These are phyloP conservation scores for Leccinum pachyderme DNA, from an alignment of 1,284 basidiomycete species.

Conservation along the genomic window DNA sequence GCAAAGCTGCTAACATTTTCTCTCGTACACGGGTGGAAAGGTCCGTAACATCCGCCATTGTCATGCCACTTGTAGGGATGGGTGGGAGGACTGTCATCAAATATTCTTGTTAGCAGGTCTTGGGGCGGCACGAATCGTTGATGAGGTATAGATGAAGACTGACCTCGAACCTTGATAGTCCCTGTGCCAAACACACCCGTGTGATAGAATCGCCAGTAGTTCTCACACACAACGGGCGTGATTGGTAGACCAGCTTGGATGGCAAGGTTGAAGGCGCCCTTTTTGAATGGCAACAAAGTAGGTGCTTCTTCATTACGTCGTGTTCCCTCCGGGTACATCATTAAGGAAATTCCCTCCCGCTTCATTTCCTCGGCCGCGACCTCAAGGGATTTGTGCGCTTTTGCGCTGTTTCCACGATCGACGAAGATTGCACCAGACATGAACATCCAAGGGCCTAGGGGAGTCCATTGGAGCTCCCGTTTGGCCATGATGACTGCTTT, in stretches of 20 bases:
- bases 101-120: constrained; percentile 13
- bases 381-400: constrained; percentile 76
- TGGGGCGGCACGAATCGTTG: background rate
- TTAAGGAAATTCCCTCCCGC: constrained; percentile 69
- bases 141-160: constrained; percentile 26
- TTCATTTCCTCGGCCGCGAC: constrained; percentile 86
- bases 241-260: constrained; percentile 88
- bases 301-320: constrained; percentile 69
- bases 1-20: constrained; percentile 69
- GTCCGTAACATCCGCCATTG: constrained; percentile 59
- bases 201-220: constrained; percentile 87
- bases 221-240: constrained; percentile 90
- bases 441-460: constrained; percentile 91
- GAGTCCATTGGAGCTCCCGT: constrained; percentile 84
- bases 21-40: constrained; percentile 64
- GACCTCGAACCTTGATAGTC: constrained; percentile 80
- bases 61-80: constrained; percentile 68
- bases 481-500: constrained; percentile 92
- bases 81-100: constrained; percentile 68
- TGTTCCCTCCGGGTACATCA: constrained; percentile 94
- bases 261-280: constrained; percentile 97
- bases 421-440: constrained; percentile 94
- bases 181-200: constrained; percentile 79
- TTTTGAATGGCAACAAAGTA: constrained; percentile 88
- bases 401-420: constrained; percentile 79